These are phyloP conservation scores for Eimeria acervulina DNA, from an alignment of 169 alveolate genomes.

Conservation along the genomic window DNA sequence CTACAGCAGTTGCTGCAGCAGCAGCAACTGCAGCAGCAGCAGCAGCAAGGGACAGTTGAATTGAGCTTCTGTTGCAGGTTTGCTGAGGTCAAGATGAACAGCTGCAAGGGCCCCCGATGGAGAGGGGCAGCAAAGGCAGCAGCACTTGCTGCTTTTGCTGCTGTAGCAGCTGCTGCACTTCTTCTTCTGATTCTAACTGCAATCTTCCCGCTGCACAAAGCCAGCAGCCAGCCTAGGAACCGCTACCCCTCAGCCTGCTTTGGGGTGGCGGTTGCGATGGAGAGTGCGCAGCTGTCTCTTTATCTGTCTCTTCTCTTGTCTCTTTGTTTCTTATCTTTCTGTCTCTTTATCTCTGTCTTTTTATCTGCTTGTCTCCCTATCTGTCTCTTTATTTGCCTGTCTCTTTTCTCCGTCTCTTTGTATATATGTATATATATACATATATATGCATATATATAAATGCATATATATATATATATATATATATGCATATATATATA, in stretches of 20 bases:
- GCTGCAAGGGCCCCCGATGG: neutral
- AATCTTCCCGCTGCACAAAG: neutral
- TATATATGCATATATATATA: too few relatives aligned
- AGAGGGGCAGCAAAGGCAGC: constrained; percentile 33
- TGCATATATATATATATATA: too few relatives aligned
- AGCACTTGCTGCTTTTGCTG: neutral
- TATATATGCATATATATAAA: too few relatives aligned
- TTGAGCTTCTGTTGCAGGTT: too few relatives aligned
- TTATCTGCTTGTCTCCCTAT: too few relatives aligned
- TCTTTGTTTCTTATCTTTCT: too few relatives aligned
- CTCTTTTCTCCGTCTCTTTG: neutral
- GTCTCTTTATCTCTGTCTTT: too few relatives aligned
- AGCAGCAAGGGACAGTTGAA: too few relatives aligned
- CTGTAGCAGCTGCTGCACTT: neutral
- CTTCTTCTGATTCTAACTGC: neutral
- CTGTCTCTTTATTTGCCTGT: neutral
- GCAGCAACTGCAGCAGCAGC: too few relatives aligned
- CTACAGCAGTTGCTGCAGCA: too few relatives aligned
- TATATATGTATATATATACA: too few relatives aligned
- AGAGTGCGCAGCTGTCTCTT: neutral
- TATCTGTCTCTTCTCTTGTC: too few relatives aligned
- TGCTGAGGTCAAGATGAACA: neutral
- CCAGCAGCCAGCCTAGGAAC: neutral
- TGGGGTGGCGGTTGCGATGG: neutral
- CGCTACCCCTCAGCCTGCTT: neutral